These are phyloP conservation scores for Vigna trinervia DNA, from an alignment of 306 rosid species.

Conservation along the genomic window DNA sequence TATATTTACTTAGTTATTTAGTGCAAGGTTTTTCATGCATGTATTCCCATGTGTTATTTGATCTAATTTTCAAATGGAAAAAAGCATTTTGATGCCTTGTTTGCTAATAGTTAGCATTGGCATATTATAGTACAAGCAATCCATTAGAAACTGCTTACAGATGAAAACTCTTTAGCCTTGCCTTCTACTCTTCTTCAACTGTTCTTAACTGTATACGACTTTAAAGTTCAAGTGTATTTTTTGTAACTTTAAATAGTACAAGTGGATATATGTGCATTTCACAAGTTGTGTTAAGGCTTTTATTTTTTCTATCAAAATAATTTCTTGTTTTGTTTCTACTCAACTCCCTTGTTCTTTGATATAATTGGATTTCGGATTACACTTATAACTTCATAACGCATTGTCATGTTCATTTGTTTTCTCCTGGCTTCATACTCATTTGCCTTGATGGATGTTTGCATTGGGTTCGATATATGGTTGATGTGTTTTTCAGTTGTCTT, in stretches of 20 bases:
- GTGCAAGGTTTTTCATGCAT: slow-evolving; percentile 4
- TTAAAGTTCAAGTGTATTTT: background rate
- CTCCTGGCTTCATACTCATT: slow-evolving; percentile 18
- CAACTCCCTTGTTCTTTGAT: background rate
- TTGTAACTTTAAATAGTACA: background rate
- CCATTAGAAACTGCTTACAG: slow-evolving; percentile 13
- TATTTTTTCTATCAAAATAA: background rate
- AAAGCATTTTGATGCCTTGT: slow-evolving; percentile 13
- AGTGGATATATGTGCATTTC: background rate
- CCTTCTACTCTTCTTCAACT: slow-evolving; percentile 14
- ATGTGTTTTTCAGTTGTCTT: slow-evolving; percentile 34
- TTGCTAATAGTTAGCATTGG: slow-evolving; percentile 16
- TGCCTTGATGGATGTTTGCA: slow-evolving; percentile 3
- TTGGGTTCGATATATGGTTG: background rate
- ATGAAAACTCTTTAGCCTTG: background rate
- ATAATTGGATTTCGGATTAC: slow-evolving; percentile 28
- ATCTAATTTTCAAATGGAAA: background rate
- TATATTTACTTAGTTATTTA: slow-evolving; percentile 12
- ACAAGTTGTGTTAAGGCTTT: background rate
- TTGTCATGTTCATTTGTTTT: slow-evolving; percentile 30
- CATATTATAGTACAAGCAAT: background rate
- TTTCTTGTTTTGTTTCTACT: slow-evolving; percentile 11
- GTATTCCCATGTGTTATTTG: background rate
- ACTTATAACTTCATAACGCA: slow-evolving; percentile 2
- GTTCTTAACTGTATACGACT: background rate